Evolutionary conservation across 345 rosid species (phyloP).

Genomic region (Dipteronia sinensis): DNA sequence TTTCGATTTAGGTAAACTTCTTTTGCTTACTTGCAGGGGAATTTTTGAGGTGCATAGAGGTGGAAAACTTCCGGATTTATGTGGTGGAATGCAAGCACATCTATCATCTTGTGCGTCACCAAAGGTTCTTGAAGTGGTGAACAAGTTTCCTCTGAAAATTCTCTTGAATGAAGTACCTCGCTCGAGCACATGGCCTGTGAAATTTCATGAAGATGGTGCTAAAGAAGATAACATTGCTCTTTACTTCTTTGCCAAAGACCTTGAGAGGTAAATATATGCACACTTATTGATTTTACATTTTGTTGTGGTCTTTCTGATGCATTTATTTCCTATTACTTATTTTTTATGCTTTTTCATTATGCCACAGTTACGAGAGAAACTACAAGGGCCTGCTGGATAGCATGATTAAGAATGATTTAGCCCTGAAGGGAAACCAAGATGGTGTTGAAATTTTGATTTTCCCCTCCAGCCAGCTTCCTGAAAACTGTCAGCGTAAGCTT

Average conservation of each 20-base stretch:
- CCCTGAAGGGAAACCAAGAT: conserved; percentile 74
- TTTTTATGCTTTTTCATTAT: conserved; percentile 16
- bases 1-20: conserved; percentile 12
- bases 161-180: conserved; percentile 80
- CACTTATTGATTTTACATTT: background rate
- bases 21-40: conserved; percentile 59
- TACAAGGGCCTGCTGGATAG: conserved; percentile 78
- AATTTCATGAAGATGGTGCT: conserved; percentile 69
- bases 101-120: conserved; percentile 72
- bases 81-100: conserved; percentile 86
- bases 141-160: conserved; percentile 58
- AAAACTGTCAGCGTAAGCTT: conserved; percentile 82
- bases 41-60: conserved; percentile 62
- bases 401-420: conserved; percentile 84
- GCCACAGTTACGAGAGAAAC: conserved; percentile 72
- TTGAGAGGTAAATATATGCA: conserved; percentile 58
- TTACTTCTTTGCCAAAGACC: conserved; percentile 92
- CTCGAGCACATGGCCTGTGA: conserved; percentile 77
- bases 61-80: conserved; percentile 46
- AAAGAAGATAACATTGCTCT: conserved; percentile 91
- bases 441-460: conserved; percentile 81
- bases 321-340: background rate
- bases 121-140: conserved; percentile 66
- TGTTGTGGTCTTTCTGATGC: conserved; percentile 8
- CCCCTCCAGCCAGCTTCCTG: conserved; percentile 88